Evolutionary conservation across 345 rosid genomes (phyloP).

Genomic region (Corchorus capsularis): DNA sequence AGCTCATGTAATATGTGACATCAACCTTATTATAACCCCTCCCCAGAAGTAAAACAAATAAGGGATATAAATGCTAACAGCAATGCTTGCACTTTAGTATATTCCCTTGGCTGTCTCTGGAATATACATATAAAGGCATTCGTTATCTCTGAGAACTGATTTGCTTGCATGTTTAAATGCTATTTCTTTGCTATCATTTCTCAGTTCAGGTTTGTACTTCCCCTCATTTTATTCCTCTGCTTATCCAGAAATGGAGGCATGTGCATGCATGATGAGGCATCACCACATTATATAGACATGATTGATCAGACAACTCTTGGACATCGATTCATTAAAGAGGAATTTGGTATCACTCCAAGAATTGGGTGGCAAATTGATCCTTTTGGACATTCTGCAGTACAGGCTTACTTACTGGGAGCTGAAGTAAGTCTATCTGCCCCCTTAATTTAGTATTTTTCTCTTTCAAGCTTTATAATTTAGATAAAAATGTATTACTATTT

Average conservation of each 20-base stretch:
- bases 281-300: constrained; percentile 92
- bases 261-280: constrained; percentile 99
- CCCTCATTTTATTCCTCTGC: constrained; percentile 4
- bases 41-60: background rate
- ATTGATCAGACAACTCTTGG: constrained; percentile 98
- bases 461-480: constrained; percentile 14
- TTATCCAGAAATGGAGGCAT: constrained; percentile 90
- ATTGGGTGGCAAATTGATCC: constrained; percentile 99
- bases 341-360: constrained; percentile 88
- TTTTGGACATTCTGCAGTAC: constrained; percentile 98
- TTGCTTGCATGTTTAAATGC: background rate
- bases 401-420: constrained; percentile 93
- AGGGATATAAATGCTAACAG: background rate
- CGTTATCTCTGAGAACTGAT: background rate
- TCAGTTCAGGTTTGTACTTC: constrained; percentile 7
- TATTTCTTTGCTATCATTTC: background rate
- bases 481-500: constrained; percentile 27
- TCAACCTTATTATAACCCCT: background rate
- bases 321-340: constrained; percentile 73
- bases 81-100: background rate
- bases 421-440: constrained; percentile 49
- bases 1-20: constrained; percentile 64
- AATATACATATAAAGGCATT: background rate
- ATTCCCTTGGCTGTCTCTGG: background rate
- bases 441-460: background rate